Evolutionary conservation across 176 grass and related monocot genomes (phyloP).

Genomic region (Chloris gayana): DNA sequence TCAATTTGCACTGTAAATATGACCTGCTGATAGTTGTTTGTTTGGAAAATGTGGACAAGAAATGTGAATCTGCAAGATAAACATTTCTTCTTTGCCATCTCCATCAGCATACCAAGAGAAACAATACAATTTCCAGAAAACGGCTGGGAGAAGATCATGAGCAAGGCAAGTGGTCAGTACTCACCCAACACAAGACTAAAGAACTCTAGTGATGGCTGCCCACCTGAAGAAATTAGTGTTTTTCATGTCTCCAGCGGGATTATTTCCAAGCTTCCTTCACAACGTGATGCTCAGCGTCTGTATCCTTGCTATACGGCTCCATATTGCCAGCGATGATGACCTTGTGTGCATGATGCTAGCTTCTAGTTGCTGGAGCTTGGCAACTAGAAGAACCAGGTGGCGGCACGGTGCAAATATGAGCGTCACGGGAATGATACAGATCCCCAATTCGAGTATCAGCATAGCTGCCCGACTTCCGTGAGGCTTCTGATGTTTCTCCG

Average conservation of each 20-base stretch:
- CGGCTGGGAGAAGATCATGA: conserved; percentile 17
- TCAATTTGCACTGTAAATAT: conserved; percentile 57
- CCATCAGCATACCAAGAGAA: conserved; percentile 9
- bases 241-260: conserved; percentile 8
- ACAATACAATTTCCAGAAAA: conserved; percentile 40
- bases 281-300: conserved; percentile 45
- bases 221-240: conserved; percentile 33
- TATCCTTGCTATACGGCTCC: conserved; percentile 52
- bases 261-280: conserved; percentile 31
- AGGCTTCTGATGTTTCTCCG: conserved; percentile 18
- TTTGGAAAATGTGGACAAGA: background rate
- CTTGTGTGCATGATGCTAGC: conserved; percentile 48
- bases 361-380: conserved; percentile 49
- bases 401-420: conserved; percentile 66
- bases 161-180: background rate
- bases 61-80: conserved; percentile 29
- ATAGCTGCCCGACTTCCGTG: conserved; percentile 30
- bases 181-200: conserved; percentile 7
- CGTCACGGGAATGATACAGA: conserved; percentile 62
- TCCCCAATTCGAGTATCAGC: conserved; percentile 54
- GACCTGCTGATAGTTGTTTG: conserved; percentile 10
- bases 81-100: conserved; percentile 25
- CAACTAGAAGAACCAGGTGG: conserved; percentile 53
- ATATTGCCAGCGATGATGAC: conserved; percentile 37
- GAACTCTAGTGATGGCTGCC: conserved; percentile 25